Conservation (phyloP, 2,329 filamentous ascomycete species). For the Colletotrichum sp. region DNA sequence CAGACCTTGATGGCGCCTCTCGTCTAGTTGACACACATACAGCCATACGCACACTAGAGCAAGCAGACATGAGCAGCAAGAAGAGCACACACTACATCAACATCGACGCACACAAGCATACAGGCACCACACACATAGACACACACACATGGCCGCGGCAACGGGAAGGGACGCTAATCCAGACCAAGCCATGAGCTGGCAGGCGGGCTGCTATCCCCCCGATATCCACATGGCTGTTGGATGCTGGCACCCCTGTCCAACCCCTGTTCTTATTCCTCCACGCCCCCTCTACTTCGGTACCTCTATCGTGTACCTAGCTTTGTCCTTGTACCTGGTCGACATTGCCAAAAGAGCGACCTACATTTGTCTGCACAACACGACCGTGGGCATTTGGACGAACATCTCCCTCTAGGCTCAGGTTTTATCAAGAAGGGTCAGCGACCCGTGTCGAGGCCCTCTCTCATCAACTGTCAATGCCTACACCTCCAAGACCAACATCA, state of each 20-base stretch:
- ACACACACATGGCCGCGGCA: slow-evolving; percentile 22
- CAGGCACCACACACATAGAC: slow-evolving; percentile 26
- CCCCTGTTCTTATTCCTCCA: not conserved
- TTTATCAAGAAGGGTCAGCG: slow-evolving; percentile 12
- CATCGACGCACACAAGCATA: slow-evolving; percentile 20
- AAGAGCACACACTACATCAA: slow-evolving; percentile 4
- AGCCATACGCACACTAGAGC: not conserved
- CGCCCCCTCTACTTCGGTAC: not conserved
- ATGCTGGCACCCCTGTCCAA: not conserved
- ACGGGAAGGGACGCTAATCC: slow-evolving; percentile 5
- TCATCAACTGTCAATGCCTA: not conserved
- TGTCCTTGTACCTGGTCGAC: not conserved
- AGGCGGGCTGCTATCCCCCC: slow-evolving; percentile 20
- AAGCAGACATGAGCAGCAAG: not conserved
- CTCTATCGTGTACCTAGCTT: not conserved
- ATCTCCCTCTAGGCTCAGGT: not conserved
- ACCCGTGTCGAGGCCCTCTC: slow-evolving; percentile 10
- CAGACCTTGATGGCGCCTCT: not conserved
- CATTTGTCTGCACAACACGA: slow-evolving; percentile 2
- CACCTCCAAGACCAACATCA: not conserved
- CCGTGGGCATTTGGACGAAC: not conserved
- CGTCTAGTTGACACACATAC: not conserved
- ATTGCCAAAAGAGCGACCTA: slow-evolving; percentile 1
- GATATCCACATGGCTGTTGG: slow-evolving; percentile 14
- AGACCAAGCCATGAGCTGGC: slow-evolving; percentile 13